phyloP scores from a whole-genome alignment of 2,329 filamentous ascomycete species.

The Fusarium graminum region DNA sequence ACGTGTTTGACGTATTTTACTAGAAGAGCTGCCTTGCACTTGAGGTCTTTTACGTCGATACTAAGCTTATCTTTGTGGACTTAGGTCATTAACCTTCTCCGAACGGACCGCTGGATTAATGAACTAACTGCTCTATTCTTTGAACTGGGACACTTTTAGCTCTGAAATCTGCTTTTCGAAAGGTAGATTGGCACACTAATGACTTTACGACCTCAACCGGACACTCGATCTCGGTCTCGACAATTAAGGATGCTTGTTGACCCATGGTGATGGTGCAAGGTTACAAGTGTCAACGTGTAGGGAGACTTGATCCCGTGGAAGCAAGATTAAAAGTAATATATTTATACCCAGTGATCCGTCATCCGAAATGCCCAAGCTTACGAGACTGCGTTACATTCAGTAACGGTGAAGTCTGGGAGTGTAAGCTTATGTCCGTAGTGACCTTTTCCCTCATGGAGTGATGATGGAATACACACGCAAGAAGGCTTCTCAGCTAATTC shows the following conservation, averaged over 20 bases:
- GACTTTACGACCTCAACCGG: conserved; percentile 12
- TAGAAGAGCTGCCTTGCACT: conserved; percentile 12
- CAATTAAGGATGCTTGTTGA: conserved; percentile 10
- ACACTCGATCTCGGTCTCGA: conserved; percentile 21
- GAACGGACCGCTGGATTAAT: conserved; percentile 3
- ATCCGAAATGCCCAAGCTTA: not conserved
- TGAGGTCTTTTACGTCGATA: conserved; percentile 7
- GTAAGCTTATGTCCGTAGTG: not conserved
- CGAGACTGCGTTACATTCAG: not conserved
- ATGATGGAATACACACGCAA: too few relatives aligned
- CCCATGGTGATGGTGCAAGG: not conserved
- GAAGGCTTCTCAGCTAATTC: too few relatives aligned
- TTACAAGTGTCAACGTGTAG: not conserved
- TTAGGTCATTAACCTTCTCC: conserved; percentile 4
- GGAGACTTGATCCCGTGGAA: accelerated
- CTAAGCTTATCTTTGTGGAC: conserved; percentile 11
- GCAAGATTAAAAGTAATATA: not conserved
- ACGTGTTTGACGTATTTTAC: not conserved
- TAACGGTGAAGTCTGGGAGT: not conserved
- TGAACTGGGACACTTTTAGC: not conserved
- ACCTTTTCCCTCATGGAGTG: not conserved
- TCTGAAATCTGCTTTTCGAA: accelerated
- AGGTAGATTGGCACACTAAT: not conserved
- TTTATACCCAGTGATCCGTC: not conserved
- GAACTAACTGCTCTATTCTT: conserved; percentile 24